A percentile compares a stretch with the other conserved stretches of the same genome.
These are phyloP conservation scores for Vitis cinerea DNA, from an alignment of 164 flowering plant genomes.

Conservation along the genomic window DNA sequence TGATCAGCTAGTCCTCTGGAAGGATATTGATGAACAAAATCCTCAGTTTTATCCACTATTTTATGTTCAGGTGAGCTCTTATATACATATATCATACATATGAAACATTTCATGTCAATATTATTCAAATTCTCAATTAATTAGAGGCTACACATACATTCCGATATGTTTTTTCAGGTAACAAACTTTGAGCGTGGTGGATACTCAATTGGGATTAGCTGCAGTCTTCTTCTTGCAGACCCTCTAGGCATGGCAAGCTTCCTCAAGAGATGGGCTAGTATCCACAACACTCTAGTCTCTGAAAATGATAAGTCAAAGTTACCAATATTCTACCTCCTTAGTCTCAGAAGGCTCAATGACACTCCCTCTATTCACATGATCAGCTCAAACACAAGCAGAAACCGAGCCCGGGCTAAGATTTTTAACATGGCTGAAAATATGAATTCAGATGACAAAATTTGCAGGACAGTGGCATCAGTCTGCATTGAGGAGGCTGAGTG, in stretches of 20 bases:
- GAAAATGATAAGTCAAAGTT: not conserved
- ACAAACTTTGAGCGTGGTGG: conserved; percentile 53
- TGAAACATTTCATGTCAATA: too few relatives aligned
- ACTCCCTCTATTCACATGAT: not conserved
- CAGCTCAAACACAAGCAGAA: not conserved
- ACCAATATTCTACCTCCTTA: conserved; percentile 34
- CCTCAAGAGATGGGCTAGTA: conserved; percentile 31
- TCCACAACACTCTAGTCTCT: conserved; percentile 23
- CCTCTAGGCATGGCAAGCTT: conserved; percentile 25
- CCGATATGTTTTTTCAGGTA: conserved; percentile 20
- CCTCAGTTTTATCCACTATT: conserved; percentile 40
- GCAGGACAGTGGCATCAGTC: conserved; percentile 12
- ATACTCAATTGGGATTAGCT: conserved; percentile 47
- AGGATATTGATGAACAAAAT: conserved; percentile 28
- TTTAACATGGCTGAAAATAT: conserved; percentile 8
- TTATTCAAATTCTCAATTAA: too few relatives aligned
- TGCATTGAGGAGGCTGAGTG: conserved; percentile 33
- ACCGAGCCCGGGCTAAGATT: conserved; percentile 10
- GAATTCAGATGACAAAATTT: conserved; percentile 4
- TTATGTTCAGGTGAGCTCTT: conserved; percentile 33
- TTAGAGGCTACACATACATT: too few relatives aligned
- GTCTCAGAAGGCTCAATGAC: not conserved
- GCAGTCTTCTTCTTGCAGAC: conserved; percentile 44
- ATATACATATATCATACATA: not conserved
- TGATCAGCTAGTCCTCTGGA: conserved; percentile 36